Base-by-base conservation (phyloP, 371 early-diverging fungal genomes). In the Capillidium heterosporum region DNA sequence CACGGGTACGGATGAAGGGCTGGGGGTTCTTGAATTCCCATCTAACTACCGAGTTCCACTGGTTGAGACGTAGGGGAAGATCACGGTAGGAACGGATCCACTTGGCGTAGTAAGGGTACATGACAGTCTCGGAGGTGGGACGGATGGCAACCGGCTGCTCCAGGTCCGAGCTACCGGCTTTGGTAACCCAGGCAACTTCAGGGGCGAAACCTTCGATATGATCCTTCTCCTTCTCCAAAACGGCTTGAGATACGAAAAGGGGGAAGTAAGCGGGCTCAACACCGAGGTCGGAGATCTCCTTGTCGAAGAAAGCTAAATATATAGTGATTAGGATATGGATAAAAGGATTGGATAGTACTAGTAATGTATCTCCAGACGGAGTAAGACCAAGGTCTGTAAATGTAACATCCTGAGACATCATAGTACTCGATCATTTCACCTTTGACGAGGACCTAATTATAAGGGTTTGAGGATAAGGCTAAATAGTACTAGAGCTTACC, bases 21-120 rank as follows among this genome's bases (percentile, higher is more conserved):
- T 96, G 92, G 53, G 99, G 98, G 68, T 97, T 87, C 77, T 98
- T 99, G 73, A 99, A 96, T 76, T 99, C 99, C 99, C 99, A 99
- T 61, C 99, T 85, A 42, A 99, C 95, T 57, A 99, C 98, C 67
- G 92, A 96, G 78, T 98, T 97, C 99, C 99, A 99, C 75, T 99
- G 99, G 77, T 99, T 99, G 57, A 99, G 67, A 63, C 95, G 83
- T 56, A 99, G 73, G 35, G 99, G 99, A 49, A 99, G 80, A 73
- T 99, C 99, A 66, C 99, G 89, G 71, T 99, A 91, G 62, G 89
- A 90, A 55, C 88, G 87, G 59, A 99, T 85, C 99, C 99, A 99
- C 67, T 96, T 95, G 58, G 97, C 80, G 68, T 91, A 99, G 69
- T 89, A 90, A 52, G 99, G 99, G 71, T 99, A 99, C 90, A 99